A percentile compares a stretch with the other conserved stretches of the same genome.
Conservation (phyloP, 108 stramenopile species). For the Mayamaea pseudoterrestris region DNA sequence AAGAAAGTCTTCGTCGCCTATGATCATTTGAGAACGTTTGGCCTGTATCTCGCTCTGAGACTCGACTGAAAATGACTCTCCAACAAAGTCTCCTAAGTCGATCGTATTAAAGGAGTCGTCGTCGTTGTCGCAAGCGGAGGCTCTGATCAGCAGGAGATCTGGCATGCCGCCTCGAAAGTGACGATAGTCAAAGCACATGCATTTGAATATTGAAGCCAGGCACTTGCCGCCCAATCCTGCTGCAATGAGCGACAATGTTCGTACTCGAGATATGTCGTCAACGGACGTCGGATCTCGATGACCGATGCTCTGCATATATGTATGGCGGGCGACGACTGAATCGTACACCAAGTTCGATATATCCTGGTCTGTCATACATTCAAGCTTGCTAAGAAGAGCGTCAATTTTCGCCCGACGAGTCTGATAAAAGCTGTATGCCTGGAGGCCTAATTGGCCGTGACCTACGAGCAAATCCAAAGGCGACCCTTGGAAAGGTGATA, state of each 20-base stretch:
- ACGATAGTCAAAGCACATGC: constrained; percentile 66
- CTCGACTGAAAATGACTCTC: constrained; percentile 59
- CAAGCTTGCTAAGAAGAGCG: constrained; percentile 29
- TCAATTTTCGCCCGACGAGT: constrained; percentile 32
- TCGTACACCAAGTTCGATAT: constrained; percentile 40
- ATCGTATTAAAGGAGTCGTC: constrained; percentile 22
- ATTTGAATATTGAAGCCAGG: constrained; percentile 49
- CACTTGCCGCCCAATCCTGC: constrained; percentile 55
- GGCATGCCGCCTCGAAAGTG: constrained; percentile 77
- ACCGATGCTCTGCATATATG: constrained; percentile 9
- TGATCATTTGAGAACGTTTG: not conserved
- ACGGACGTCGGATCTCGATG: constrained; percentile 30
- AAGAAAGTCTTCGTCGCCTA: constrained; percentile 61
- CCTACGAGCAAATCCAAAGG: constrained; percentile 80
- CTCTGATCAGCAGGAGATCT: constrained; percentile 42
- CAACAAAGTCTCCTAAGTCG: constrained; percentile 68
- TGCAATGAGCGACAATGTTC: constrained; percentile 61
- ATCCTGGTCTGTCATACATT: constrained; percentile 15
- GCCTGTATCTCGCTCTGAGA: constrained; percentile 13
- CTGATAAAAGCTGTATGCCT: constrained; percentile 39
- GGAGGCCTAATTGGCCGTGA: constrained; percentile 1
- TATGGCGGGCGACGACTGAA: constrained; percentile 25
- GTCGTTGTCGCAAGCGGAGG: too few relatives aligned
- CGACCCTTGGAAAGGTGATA: constrained; percentile 70
- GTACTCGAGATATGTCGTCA: constrained; percentile 37